Base-by-base conservation (phyloP, 768 basidiomycete genomes). In the Cyclocybe cylindracea region DNA sequence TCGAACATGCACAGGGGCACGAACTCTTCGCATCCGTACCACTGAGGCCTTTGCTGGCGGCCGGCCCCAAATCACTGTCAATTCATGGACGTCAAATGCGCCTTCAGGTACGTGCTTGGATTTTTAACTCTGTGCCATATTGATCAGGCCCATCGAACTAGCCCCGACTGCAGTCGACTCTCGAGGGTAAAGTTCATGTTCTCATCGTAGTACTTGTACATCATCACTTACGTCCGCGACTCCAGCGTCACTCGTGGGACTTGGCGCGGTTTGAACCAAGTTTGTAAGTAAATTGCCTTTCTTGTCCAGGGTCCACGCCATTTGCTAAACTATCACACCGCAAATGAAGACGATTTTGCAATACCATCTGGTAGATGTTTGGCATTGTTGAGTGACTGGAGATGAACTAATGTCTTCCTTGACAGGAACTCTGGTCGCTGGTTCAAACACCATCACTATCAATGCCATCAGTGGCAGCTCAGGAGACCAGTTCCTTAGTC, bases 1-100 rank as follows among this genome's bases (percentile, higher is more conserved):
- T 44, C 34, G 6, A 29, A 10, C 7, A 13, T 38, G 16, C 36
- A 43, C 47, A 71, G 78, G 78, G 38, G 76, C 75, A 10, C 67
- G 76, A 10, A 80, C 76, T 5, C 58, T 79, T 29, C 67, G 72
- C 3, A 78, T 79, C 46, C 68, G 73, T 32, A 78, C 76, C 4
- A 79, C 76, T 6, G 66, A 67, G 36, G 69, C 77, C 7, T 80
- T 78, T 52, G 76, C 75, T 9, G 77, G 78, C 16, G 78, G 76
- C 3, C 65, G 79, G 9, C 79, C 79, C 5, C 67, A 69, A 48
- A 67, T 79, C 40, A 70, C 63, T 1, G 77, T 78, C 31, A 78
- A 78, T 59, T 67, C 60, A 19, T 80, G 70, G 65, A 72, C 71
- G 8, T 74, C 75, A n/a, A 60, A 63, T 53, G 67, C 68, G 14